phyloP scores from a whole-genome alignment of 2,329 filamentous ascomycete genomes.

The Emergomyces orientalis region DNA sequence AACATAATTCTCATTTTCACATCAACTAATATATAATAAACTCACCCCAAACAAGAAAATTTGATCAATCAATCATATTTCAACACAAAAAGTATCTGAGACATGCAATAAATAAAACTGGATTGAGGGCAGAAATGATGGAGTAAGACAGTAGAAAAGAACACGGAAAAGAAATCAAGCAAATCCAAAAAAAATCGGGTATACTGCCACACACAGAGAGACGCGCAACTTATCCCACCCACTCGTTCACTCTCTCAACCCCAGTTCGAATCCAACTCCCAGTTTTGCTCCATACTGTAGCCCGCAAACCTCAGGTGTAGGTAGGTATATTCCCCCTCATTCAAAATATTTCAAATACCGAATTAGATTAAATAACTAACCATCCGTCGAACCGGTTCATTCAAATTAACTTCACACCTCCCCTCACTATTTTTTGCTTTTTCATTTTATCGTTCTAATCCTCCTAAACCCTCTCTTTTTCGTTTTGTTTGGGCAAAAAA shows the following conservation, averaged over 20 bases:
- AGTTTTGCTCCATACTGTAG: too few species aligned
- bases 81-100: too few species aligned
- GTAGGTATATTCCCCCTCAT: too few species aligned
- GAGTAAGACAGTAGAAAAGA: neutral
- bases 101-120: too few species aligned
- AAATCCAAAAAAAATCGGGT: constrained; percentile 2
- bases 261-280: neutral
- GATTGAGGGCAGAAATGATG: neutral
- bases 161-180: neutral
- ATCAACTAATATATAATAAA: too few species aligned
- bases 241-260: neutral
- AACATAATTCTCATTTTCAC: neutral
- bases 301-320: too few species aligned
- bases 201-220: neutral
- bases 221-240: too few species aligned
- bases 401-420: neutral
- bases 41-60: too few species aligned
- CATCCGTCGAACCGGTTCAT: too few species aligned
- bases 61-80: too few species aligned
- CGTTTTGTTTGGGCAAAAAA: neutral
- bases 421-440: neutral
- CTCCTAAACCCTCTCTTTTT: neutral
- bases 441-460: neutral
- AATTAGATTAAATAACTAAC: too few species aligned
- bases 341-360: too few species aligned